Evolutionary conservation across 164 flowering plant genomes (phyloP).

Genomic region (Aristolochia contorta): DNA sequence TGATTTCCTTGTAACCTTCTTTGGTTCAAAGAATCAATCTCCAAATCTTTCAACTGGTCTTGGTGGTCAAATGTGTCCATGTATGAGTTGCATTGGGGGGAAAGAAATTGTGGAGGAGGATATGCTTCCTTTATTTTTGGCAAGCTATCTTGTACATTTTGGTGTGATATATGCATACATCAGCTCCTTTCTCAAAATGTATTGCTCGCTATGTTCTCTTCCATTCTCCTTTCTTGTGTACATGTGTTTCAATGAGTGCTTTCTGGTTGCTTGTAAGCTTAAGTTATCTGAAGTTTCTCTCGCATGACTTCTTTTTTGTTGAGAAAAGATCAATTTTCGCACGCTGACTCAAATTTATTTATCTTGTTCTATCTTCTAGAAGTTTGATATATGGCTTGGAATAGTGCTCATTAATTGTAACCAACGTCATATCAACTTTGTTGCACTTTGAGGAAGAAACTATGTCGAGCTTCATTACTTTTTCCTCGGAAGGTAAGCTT

Average conservation of each 20-base stretch:
- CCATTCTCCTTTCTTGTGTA: background rate
- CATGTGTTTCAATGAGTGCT: background rate
- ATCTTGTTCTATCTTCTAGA: slow-evolving; percentile 60
- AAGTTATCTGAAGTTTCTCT: too few species aligned
- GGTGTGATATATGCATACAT: too few species aligned
- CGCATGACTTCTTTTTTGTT: too few species aligned
- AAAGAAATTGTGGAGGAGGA: too few species aligned
- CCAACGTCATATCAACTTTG: slow-evolving; percentile 73
- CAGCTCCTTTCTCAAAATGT: too few species aligned
- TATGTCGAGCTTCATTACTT: slow-evolving; percentile 88
- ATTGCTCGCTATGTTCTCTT: background rate
- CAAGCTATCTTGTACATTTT: too few species aligned
- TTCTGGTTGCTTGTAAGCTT: background rate
- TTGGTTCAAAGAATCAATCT: slow-evolving; percentile 47
- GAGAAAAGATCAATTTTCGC: too few species aligned
- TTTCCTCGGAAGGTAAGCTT: slow-evolving; percentile 85
- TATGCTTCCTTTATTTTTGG: too few species aligned
- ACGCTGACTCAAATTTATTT: too few species aligned
- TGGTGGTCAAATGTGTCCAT: slow-evolving; percentile 24
- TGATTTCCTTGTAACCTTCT: slow-evolving; percentile 75
- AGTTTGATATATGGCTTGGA: slow-evolving; percentile 71
- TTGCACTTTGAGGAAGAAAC: slow-evolving; percentile 77
- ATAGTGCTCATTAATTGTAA: slow-evolving; percentile 74
- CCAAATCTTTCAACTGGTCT: slow-evolving; percentile 22
- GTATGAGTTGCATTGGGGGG: too few species aligned